phyloP scores from a whole-genome alignment of 352 stramenopile genomes.

The Elongisporangium anandrum region DNA sequence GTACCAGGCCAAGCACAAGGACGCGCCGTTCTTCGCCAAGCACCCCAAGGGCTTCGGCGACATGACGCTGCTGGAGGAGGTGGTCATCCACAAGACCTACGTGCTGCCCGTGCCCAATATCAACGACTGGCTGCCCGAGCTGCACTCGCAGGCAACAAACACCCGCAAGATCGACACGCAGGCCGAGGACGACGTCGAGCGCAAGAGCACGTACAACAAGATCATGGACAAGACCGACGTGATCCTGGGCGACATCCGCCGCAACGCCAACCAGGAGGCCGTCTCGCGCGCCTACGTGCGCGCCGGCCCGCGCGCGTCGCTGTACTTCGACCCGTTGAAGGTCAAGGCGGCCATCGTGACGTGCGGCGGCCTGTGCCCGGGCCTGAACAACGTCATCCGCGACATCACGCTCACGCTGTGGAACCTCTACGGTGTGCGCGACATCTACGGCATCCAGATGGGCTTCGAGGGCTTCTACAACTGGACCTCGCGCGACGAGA shows the following conservation, averaged over 20 bases:
- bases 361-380: conserved; percentile 93
- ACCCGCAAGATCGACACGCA: conserved; percentile 78
- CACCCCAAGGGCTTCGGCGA: conserved; percentile 80
- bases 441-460: conserved; percentile 83
- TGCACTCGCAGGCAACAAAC: conserved; percentile 51
- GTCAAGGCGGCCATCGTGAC: conserved; percentile 91
- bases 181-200: conserved; percentile 44
- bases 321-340: conserved; percentile 75
- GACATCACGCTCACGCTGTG: conserved; percentile 94
- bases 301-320: conserved; percentile 54
- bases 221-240: conserved; percentile 82
- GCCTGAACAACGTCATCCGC: conserved; percentile 98
- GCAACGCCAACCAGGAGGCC: conserved; percentile 56
- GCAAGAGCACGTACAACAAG: conserved; percentile 84
- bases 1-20: conserved; percentile 48
- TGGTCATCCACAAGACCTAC: conserved; percentile 61
- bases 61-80: conserved; percentile 68
- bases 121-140: conserved; percentile 57
- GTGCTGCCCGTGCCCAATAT: conserved; percentile 74
- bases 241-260: conserved; percentile 79
- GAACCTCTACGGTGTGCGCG: conserved; percentile 81
- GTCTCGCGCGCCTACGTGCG: conserved; percentile 77
- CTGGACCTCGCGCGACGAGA: conserved; percentile 73
- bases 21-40: conserved; percentile 71
- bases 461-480: conserved; percentile 81